Base-by-base conservation (phyloP, 768 basidiomycete genomes). In the Sporobolomyces phaffii region DNA sequence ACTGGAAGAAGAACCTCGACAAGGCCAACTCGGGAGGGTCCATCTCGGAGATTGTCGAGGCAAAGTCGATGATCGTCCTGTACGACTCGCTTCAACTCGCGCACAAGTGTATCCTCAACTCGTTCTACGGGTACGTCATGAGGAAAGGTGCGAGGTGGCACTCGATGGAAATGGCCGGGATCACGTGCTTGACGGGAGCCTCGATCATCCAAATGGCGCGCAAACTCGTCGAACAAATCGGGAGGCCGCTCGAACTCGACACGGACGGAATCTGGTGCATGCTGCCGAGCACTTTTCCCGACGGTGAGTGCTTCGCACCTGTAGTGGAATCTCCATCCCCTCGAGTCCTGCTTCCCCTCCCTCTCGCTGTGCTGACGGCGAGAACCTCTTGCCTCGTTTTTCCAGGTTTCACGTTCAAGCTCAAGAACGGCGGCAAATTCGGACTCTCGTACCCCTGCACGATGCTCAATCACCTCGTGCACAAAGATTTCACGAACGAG, bases 241-340 rank as follows among this genome's bases (percentile, higher is more conserved):
- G 96, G 5, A 86, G 96, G 11, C 96, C 96, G 1, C 85, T 99
- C 57, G 96, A 99, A 76, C 80, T 99, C 72, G 96, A 99, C 77
- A 99, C 96, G 18, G 96, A 99, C 78, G 94, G 96, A 70, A 99
- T 99, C 71, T 98, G 96, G 96, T 99, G 96, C 79, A 99, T 99
- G 96, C 85, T 98, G 28, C 96, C 96, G 6, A 91, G 90, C 5
- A 85, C 91, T 17, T 99, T 99, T 78, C 96, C 96, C 3, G 96
- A 98, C 79, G 72, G 66, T 64, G 52, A 52, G 62, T 48, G 10
- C 10, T 26, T 47, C 24, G n/a, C n/a, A n/a, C n/a, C n/a, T n/a
- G n/a, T n/a, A n/a, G n/a, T n/a, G n/a, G n/a, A n/a, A n/a, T n/a
- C n/a, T n/a, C n/a, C n/a, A n/a, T n/a, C n/a, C n/a, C n/a, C n/a